Evolutionary conservation across 495 filamentous ascomycete genomes (phyloP).

Genomic region (Penicillium simplicissimum): DNA sequence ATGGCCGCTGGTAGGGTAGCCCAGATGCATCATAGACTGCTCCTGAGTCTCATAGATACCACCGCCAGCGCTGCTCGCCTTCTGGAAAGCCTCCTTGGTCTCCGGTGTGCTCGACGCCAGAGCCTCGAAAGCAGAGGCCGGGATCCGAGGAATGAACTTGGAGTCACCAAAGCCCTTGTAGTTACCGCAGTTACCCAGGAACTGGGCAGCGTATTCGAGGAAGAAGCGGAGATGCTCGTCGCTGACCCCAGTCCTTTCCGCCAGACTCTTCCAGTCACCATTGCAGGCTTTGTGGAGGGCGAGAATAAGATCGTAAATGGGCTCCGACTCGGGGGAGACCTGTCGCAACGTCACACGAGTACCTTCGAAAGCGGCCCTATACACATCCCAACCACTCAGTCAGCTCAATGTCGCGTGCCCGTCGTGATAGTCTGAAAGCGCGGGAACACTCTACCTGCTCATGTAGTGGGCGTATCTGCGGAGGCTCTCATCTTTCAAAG

Average conservation of each 20-base stretch:
- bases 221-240: constrained; percentile 71
- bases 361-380: constrained; percentile 80
- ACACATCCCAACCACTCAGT: constrained; percentile 11
- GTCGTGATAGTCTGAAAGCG: not conserved
- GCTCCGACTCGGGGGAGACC: constrained; percentile 84
- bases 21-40: constrained; percentile 75
- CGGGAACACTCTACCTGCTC: constrained; percentile 60
- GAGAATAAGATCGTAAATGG: constrained; percentile 89
- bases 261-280: constrained; percentile 78
- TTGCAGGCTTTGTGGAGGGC: constrained; percentile 68
- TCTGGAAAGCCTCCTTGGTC: constrained; percentile 65
- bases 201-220: constrained; percentile 83
- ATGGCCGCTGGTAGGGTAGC: constrained; percentile 80
- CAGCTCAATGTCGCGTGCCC: constrained; percentile 7
- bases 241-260: constrained; percentile 66
- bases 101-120: constrained; percentile 64
- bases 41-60: constrained; percentile 70
- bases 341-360: constrained; percentile 85
- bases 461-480: constrained; percentile 87
- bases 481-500: constrained; percentile 69
- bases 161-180: constrained; percentile 96
- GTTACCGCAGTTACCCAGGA: constrained; percentile 90
- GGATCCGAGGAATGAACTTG: constrained; percentile 86
- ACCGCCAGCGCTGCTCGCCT: constrained; percentile 52
- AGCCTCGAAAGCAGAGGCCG: constrained; percentile 63